Percentiles rank a stretch among this genome's conserved stretches.
phyloP scores from a whole-genome alignment of 2,329 filamentous ascomycete genomes.

The Pseudohalonectria lignicola region DNA sequence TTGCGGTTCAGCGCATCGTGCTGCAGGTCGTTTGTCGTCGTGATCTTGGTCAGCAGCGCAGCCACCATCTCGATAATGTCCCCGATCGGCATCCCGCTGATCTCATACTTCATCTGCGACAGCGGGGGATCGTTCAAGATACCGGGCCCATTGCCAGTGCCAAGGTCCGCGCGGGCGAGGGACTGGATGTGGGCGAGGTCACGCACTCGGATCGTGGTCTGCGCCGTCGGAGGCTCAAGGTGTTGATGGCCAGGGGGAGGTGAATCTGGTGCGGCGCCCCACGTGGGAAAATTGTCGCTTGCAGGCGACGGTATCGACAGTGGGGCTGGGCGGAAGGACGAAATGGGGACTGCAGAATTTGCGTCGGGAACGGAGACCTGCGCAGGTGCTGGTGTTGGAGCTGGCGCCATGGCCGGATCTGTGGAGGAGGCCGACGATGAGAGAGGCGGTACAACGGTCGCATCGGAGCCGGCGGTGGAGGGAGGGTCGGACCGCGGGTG shows the following conservation, averaged over 20 bases:
- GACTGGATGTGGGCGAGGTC: slow-evolving; percentile 86
- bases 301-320: slow-evolving; percentile 22
- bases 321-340: slow-evolving; percentile 5
- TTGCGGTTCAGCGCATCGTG: slow-evolving; percentile 81
- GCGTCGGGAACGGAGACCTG: slow-evolving; percentile 2
- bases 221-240: slow-evolving; percentile 26
- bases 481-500: not conserved
- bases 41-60: slow-evolving; percentile 91
- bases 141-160: slow-evolving; percentile 39
- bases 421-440: not conserved
- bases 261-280: slow-evolving; percentile 15
- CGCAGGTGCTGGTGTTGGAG: not conserved
- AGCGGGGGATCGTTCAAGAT: slow-evolving; percentile 38
- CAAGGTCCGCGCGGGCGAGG: slow-evolving; percentile 69
- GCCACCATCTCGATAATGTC: slow-evolving; percentile 99
- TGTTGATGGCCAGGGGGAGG: slow-evolving; percentile 11
- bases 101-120: slow-evolving; percentile 68
- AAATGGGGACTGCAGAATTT: no score
- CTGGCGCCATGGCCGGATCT: not conserved
- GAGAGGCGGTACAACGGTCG: slow-evolving; percentile 10
- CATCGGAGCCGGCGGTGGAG: slow-evolving; percentile 20
- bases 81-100: slow-evolving; percentile 92
- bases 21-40: slow-evolving; percentile 87
- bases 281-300: slow-evolving; percentile 18
- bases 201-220: slow-evolving; percentile 63